Percentiles rank a stretch among this genome's conserved stretches.
phyloP scores from a whole-genome alignment of 1,284 basidiomycete species.

The Clitocybe nebularis region DNA sequence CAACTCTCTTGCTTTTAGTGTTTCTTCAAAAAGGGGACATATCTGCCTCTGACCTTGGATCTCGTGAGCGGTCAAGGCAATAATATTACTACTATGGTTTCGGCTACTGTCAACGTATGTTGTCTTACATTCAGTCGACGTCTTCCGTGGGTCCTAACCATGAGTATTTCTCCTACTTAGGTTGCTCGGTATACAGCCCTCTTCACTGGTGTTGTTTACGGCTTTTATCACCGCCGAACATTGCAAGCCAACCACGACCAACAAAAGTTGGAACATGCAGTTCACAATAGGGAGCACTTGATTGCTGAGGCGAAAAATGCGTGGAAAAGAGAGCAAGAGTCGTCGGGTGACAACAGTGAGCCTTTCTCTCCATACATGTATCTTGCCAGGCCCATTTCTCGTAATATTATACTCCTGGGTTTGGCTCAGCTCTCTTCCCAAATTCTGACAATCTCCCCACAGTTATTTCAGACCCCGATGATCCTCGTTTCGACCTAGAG shows the following conservation, averaged over 20 bases:
- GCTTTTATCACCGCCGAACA: slow-evolving; percentile 88
- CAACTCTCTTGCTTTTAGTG: too few relatives aligned
- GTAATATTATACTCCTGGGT: neutral
- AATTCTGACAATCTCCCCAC: slow-evolving; percentile 16
- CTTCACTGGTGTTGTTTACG: slow-evolving; percentile 85
- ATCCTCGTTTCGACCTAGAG: slow-evolving; percentile 96
- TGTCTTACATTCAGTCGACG: slow-evolving; percentile 10
- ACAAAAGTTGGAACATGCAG: slow-evolving; percentile 63
- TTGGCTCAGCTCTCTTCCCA: neutral
- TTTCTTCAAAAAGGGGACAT: slow-evolving; percentile 11
- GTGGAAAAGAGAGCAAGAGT: slow-evolving; percentile 76
- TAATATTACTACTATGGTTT: slow-evolving; percentile 44
- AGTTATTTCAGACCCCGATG: slow-evolving; percentile 92
- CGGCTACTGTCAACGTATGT: slow-evolving; percentile 61
- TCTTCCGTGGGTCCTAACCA: slow-evolving; percentile 3
- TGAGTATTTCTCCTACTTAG: slow-evolving; percentile 41
- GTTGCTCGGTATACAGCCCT: slow-evolving; percentile 96
- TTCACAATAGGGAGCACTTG: slow-evolving; percentile 72
- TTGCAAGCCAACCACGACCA: slow-evolving; percentile 81
- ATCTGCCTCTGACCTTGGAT: slow-evolving; percentile 15
- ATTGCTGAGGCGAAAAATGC: slow-evolving; percentile 88
- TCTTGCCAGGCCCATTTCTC: neutral
- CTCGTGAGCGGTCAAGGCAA: slow-evolving; percentile 16
- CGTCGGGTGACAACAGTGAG: slow-evolving; percentile 30
- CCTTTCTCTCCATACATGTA: slow-evolving; percentile 10